Percentiles rank a stretch among this genome's conserved stretches.
These are phyloP conservation scores for Lecanicillium sp. DNA, from an alignment of 2,329 filamentous ascomycete genomes.

Conservation along the genomic window DNA sequence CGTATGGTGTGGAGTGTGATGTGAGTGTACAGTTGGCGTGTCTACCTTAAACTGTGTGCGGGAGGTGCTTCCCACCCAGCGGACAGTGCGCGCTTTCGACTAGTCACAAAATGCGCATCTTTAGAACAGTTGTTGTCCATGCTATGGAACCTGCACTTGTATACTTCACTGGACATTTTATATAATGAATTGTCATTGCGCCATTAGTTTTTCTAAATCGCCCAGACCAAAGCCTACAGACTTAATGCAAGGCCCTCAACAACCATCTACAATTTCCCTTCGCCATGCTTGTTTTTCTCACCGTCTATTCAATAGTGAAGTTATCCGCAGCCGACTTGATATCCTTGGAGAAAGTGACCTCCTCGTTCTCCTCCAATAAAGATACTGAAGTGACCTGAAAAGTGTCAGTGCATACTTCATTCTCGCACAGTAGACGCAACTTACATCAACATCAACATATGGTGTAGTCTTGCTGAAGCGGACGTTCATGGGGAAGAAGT, in stretches of 20 bases:
- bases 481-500: conserved; percentile 97
- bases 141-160: too few relatives aligned
- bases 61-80: too few relatives aligned
- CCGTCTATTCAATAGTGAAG: conserved; percentile 63
- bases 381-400: conserved; percentile 56
- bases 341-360: conserved; percentile 76
- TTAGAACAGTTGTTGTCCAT: too few relatives aligned
- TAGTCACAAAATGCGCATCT: too few relatives aligned
- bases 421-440: conserved; percentile 23
- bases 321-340: conserved; percentile 68
- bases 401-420: conserved; percentile 15
- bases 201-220: conserved; percentile 11
- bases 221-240: conserved; percentile 1
- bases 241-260: background rate
- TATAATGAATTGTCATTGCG: conserved; percentile 8
- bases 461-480: conserved; percentile 79
- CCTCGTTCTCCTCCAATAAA: conserved; percentile 66
- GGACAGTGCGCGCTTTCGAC: too few relatives aligned
- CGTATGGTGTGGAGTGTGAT: too few relatives aligned
- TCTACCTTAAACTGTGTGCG: too few relatives aligned
- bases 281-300: conserved; percentile 6
- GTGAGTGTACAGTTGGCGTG: too few relatives aligned
- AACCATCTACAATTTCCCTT: background rate
- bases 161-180: too few relatives aligned
- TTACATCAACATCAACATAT: conserved; percentile 89